Base-by-base conservation (phyloP, 1,284 basidiomycete species). In the Ganoderma leucocontextum region DNA sequence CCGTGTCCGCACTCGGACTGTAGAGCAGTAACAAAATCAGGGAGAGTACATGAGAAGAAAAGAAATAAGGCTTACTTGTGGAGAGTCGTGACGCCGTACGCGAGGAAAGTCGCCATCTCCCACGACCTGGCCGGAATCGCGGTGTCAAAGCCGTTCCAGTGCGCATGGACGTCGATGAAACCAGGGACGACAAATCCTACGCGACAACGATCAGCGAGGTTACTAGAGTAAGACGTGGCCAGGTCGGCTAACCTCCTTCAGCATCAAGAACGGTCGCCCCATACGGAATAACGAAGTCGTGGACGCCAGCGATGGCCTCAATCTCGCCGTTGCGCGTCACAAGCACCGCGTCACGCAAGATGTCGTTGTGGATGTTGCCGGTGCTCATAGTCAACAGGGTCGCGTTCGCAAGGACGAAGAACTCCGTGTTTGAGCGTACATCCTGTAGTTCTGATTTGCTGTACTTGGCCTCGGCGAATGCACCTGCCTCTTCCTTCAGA, bases 151-250 rank as follows among this genome's bases (percentile, higher is more conserved):
- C 89, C 89, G 49, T 79, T 75, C 91, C 91, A 93, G 71, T 93
- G 91, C 7, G 91, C 91, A 71, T 93, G 91, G 8, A 89, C 88
- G 68, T 93, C 91, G 64, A 93, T 88, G 75, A 91, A 92, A 1
- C 91, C 91, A 19, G 91, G 91, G 3, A 88, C 78, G 22, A 93
- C 80, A 67, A 83, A 90, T 10, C 87, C 91, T 92, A 63, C 5
- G 53, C n/a, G 38, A 19, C 9, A 25, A 15, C 15, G 15, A 47
- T 25, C 17, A 39, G 15, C 15, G 22, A 41, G 19, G n/a, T 49
- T 29, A 61, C 13, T n/a, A 42, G 1, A 19, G 36, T 10, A 17
- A 47, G 4, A 53, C 41, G 36, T 12, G 19, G 19, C 19, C 17
- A 19, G 0, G 22, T 13, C 22, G 2, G 78, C 83, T 70, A 68